Percentiles rank a stretch among this genome's conserved stretches.
Evolutionary conservation across 352 stramenopile species (phyloP).

Genomic region (Phytophthora megakarya): DNA sequence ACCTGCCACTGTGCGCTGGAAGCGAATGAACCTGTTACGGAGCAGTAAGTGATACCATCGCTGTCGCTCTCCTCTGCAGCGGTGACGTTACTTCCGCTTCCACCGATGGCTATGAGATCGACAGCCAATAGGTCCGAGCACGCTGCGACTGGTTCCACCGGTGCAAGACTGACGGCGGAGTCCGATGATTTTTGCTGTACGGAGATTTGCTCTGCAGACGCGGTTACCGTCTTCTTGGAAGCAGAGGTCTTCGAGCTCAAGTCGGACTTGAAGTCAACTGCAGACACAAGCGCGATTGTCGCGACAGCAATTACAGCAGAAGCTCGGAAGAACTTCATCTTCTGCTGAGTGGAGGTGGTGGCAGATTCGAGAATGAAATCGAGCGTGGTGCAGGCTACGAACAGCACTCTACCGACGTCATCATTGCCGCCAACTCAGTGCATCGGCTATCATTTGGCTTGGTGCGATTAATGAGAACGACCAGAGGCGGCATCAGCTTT

Average conservation of each 20-base stretch:
- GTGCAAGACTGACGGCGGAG: conserved; percentile 22
- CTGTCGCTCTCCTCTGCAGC: conserved; percentile 27
- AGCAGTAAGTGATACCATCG: conserved; percentile 39
- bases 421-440: no score
- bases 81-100: conserved; percentile 36
- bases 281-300: conserved; percentile 1
- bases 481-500: neutral
- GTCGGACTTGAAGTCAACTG: conserved; percentile 14
- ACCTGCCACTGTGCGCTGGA: conserved; percentile 32
- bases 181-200: conserved; percentile 18
- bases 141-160: conserved; percentile 24
- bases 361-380: neutral
- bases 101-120: conserved; percentile 34
- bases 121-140: conserved; percentile 34
- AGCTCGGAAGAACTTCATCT: conserved; percentile 19
- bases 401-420: conserved; percentile 7
- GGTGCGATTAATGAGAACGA: conserved; percentile 7
- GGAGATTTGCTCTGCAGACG: conserved; percentile 8
- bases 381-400: conserved; percentile 10
- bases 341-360: no score
- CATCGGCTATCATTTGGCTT: conserved; percentile 14
- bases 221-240: neutral
- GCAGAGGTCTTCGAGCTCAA: conserved; percentile 2
- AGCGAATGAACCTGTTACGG: conserved; percentile 28
- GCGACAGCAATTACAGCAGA: neutral